Evolutionary conservation across 1,284 basidiomycete species (phyloP).

Genomic region (Marasmius oreades): DNA sequence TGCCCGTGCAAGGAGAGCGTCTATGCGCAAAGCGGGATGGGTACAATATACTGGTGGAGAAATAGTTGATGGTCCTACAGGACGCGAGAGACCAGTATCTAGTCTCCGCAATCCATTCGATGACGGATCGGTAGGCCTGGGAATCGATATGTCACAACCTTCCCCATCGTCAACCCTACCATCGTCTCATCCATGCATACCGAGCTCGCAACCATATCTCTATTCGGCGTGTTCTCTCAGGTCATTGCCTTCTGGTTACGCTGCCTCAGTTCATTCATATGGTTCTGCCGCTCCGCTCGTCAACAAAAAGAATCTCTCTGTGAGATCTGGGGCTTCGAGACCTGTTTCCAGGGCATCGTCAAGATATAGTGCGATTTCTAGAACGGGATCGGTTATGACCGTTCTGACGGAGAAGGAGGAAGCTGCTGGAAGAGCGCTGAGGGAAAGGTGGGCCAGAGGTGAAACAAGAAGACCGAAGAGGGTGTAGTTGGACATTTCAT

Average conservation of each 20-base stretch:
- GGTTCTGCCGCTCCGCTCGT: constrained; percentile 4
- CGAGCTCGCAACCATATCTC: not conserved
- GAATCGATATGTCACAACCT: not conserved
- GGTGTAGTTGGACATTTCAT: not conserved
- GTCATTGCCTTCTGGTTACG: not conserved
- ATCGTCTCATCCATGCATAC: not conserved
- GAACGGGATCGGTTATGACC: constrained; percentile 7
- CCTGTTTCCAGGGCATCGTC: constrained; percentile 10
- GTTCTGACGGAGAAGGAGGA: constrained; percentile 12
- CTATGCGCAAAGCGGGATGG: not conserved
- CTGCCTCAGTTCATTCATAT: not conserved
- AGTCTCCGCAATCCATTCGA: not conserved
- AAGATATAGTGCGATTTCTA: not conserved
- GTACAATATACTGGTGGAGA: not conserved
- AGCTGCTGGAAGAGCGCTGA: constrained; percentile 11
- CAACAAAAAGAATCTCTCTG: constrained; percentile 7
- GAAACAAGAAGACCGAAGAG: not conserved
- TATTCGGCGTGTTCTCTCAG: not conserved
- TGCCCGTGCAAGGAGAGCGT: not conserved
- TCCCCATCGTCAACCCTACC: not conserved
- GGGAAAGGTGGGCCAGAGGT: constrained; percentile 6
- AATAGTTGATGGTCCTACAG: not conserved
- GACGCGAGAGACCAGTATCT: not conserved
- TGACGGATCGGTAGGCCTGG: not conserved
- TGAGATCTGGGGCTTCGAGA: not conserved